Percentiles rank a stretch among this genome's conserved stretches.
phyloP scores from a whole-genome alignment of 306 rosid species.

The Prunus mongolica region DNA sequence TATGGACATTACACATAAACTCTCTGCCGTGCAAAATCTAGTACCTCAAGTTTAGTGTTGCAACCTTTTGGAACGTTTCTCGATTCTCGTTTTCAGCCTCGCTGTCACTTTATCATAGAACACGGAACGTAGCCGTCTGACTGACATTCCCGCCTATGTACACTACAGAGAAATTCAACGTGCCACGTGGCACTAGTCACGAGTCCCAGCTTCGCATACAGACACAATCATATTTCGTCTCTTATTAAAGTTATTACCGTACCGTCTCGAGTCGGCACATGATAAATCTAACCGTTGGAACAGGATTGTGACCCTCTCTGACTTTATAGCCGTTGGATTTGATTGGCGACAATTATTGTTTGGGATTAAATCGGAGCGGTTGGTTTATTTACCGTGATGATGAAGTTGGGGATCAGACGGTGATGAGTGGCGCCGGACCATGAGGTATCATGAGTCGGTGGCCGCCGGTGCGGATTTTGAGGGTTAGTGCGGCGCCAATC shows the following conservation, averaged over 20 bases:
- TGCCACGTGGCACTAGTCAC: slow-evolving; percentile 14
- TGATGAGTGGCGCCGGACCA: neutral
- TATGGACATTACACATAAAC: neutral
- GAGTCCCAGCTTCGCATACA: neutral
- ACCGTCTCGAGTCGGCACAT: neutral
- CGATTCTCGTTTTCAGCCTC: neutral
- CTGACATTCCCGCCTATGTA: neutral
- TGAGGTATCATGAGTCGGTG: neutral
- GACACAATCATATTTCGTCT: neutral
- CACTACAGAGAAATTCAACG: neutral
- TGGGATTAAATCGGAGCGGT: neutral
- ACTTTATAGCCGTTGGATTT: neutral
- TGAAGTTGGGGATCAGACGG: neutral
- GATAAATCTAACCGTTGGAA: slow-evolving; percentile 4
- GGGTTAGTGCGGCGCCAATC: neutral
- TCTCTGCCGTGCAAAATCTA: neutral
- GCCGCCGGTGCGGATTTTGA: neutral
- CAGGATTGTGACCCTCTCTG: neutral
- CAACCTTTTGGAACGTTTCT: slow-evolving; percentile 9
- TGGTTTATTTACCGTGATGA: neutral
- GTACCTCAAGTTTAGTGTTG: too few species aligned
- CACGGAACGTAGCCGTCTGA: neutral
- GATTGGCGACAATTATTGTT: neutral
- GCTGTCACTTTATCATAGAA: neutral
- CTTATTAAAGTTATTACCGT: neutral